Base-by-base conservation (phyloP, 768 basidiomycete species). In the Phlegmacium glaucopus region DNA sequence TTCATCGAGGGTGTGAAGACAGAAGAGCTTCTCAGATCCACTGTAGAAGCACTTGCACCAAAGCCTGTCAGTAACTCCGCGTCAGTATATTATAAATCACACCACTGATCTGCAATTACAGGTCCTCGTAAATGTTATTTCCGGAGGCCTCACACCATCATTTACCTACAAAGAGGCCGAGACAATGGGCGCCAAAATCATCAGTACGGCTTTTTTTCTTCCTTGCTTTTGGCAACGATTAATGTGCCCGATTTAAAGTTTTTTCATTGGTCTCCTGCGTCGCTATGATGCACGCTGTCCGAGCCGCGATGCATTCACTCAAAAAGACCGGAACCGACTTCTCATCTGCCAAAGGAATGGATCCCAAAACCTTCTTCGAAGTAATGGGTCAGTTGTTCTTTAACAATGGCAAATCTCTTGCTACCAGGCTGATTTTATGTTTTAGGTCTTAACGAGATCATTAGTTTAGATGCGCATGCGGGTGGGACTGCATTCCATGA, bases 271-370 rank as follows among this genome's bases (percentile, higher is more conserved):
- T 85, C 2, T 87, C 85, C 25, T 83, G 81, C 51, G 86, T 89
- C 25, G 83, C 86, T 16, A 85, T 84, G 57, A 78, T 87, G 7
- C 87, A 89, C 56, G 85, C 78, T n/a, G 77, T 86, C 45, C 83
- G 86, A 40, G 79, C 79, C 13, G 87, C 87, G 6, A 87, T 88
- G 83, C 75, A 75, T 13, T 79, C 81, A 1, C 65, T 89, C 37
- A 86, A 83, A 69, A 85, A 85, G 69, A 87, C 85, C 3, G 87
- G 87, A 7, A 88, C 86, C 5, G 87, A 89, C 60, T 86, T 83
- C 59, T 47, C 61, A n/a, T 67, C 72, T 16, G 71, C 74, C 11
- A 68, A 72, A 52, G 82, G 86, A 16, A 87, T 88, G 86, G 84
- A 87, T 54, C 87, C 87, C 6, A 84, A 82, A 59, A 72, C 77